Percentiles rank a stretch among this genome's conserved stretches.
These are phyloP conservation scores for Apiospora hydei DNA, from an alignment of 2,329 filamentous ascomycete species.

Conservation along the genomic window DNA sequence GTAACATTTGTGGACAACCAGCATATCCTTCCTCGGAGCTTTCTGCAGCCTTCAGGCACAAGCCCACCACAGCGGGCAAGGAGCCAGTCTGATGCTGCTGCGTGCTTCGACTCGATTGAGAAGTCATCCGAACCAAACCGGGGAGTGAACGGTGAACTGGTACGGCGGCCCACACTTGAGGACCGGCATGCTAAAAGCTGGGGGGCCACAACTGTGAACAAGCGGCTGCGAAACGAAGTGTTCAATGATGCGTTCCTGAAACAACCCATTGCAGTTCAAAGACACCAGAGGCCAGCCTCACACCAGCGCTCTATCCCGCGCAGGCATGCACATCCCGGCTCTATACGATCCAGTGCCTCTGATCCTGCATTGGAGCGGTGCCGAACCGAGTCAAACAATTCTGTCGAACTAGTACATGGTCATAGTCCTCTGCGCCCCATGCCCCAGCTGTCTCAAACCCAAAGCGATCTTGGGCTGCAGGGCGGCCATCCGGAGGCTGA, in stretches of 20 bases:
- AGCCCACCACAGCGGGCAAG: slow-evolving; percentile 44
- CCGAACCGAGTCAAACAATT: slow-evolving; percentile 24
- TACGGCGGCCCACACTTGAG: slow-evolving; percentile 53
- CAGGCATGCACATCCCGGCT: slow-evolving; percentile 51
- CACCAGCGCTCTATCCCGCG: slow-evolving; percentile 71
- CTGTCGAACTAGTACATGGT: slow-evolving; percentile 11
- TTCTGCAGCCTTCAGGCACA: slow-evolving; percentile 67
- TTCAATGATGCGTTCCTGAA: slow-evolving; percentile 91
- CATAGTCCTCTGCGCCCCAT: slow-evolving; percentile 37
- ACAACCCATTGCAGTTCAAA: slow-evolving; percentile 81
- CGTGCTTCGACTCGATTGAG: slow-evolving; percentile 34
- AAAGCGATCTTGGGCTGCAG: slow-evolving; percentile 45
- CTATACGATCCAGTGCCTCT: slow-evolving; percentile 54
- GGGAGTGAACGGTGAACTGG: slow-evolving; percentile 19
- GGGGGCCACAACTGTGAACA: slow-evolving; percentile 93
- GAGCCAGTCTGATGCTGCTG: slow-evolving; percentile 45
- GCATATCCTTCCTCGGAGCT: slow-evolving; percentile 87
- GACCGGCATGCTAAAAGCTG: slow-evolving; percentile 72
- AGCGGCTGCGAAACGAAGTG: slow-evolving; percentile 85
- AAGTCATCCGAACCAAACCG: slow-evolving; percentile 24
- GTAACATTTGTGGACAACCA: slow-evolving; percentile 94
- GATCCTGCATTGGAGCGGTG: slow-evolving; percentile 39
- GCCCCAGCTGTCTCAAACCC: slow-evolving; percentile 39
- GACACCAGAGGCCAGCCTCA: slow-evolving; percentile 69
- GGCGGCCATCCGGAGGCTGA: slow-evolving; percentile 42